Percentiles rank a stretch among this genome's conserved stretches.
Evolutionary conservation across 163 green algal genomes (phyloP).

Genomic region (Chlorella variabilis): DNA sequence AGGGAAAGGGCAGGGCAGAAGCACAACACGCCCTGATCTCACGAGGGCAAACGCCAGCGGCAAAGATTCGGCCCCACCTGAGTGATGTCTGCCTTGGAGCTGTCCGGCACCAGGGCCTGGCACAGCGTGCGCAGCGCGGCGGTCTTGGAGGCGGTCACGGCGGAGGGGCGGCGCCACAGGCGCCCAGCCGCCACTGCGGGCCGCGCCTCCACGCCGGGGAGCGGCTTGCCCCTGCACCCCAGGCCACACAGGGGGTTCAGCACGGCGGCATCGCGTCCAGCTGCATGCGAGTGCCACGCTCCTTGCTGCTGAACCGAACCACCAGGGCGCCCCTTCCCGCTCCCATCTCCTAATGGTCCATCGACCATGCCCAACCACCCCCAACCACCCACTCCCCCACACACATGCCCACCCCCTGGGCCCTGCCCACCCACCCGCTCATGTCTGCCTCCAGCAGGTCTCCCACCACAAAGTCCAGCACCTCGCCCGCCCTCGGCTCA

Average conservation of each 20-base stretch:
- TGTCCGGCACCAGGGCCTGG: constrained; percentile 44
- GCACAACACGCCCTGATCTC: too few species aligned
- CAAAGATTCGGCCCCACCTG: too few species aligned
- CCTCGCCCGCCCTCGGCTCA: constrained; percentile 5
- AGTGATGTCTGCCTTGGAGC: neutral
- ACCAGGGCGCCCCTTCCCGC: too few species aligned
- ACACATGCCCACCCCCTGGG: too few species aligned
- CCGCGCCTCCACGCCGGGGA: neutral
- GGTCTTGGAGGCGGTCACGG: constrained; percentile 37
- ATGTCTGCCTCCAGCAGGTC: constrained; percentile 33
- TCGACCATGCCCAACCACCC: neutral
- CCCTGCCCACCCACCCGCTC: constrained; percentile 9
- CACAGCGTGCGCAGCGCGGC: constrained; percentile 37
- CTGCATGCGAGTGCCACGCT: too few species aligned
- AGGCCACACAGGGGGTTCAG: too few species aligned
- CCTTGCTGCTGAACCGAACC: too few species aligned
- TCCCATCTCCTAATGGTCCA: too few species aligned
- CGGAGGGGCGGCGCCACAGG: constrained; percentile 28
- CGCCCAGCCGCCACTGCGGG: neutral
- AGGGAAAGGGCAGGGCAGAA: too few species aligned
- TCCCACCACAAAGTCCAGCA: constrained; percentile 29
- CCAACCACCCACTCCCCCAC: neutral
- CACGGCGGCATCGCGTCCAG: too few species aligned
- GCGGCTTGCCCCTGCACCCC: constrained; percentile 34
- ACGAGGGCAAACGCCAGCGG: too few species aligned